Evolutionary conservation across 345 rosid genomes (phyloP).

Genomic region (rapeseed (Brassica napus)): Da-Ae NC_063438.1:8094501-8095000

Average conservation of each 20-base stretch:
- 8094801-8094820: too few species aligned
- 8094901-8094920: neutral
- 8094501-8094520: too few species aligned
- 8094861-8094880: neutral
- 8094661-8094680: too few species aligned
- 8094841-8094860: neutral
- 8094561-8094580: conserved; percentile 5
- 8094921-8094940: neutral
- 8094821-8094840: neutral
- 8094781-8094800: too few species aligned
- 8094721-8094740: too few species aligned
- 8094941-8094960: conserved; percentile 1
- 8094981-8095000: neutral
- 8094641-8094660: too few species aligned
- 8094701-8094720: too few species aligned
- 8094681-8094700: too few species aligned
- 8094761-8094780: too few species aligned
- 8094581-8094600: neutral
- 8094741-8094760: too few species aligned
- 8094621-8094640: neutral
- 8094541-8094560: conserved; percentile 28
- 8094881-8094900: neutral
- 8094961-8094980: neutral
- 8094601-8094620: neutral
- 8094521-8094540: conserved; percentile 1